Base-by-base conservation (phyloP, 768 basidiomycete genomes). In the Xerocomellus dryophilus region DNA sequence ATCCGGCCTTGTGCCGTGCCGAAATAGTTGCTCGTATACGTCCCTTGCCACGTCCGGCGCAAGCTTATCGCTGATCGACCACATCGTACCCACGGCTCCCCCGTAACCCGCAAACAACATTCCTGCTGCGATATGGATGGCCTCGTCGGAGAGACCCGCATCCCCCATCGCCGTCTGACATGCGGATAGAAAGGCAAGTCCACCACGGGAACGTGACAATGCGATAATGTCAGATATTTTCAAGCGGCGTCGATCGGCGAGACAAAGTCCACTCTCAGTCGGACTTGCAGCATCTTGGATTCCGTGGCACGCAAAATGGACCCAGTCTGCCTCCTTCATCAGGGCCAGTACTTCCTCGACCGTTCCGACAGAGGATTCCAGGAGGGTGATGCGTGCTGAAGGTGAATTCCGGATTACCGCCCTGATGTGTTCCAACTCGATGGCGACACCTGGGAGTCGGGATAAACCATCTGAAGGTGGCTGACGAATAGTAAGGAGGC, bases 181-280 rank as follows among this genome's bases (percentile, higher is more conserved):
- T 3, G 77, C 77, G 9, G 77, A 76, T 6, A 80, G 71, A 55
- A 76, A 75, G 0, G 72, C 77, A 40, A 79, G 64, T 32, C 68
- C 50, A 40, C 42, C 65, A 34, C 8, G 70, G 38, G 27, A 59
- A 5, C 27, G 31, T 18, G 49, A 44, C 10, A 44, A n/a, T 4
- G 36, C n/a, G 2, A 55, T 51, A 25, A 55, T 55, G 31, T 44
- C 48, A 1, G 48, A 23, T 12, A 55, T 9, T 7, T 20, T 47
- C 12, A 54, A 35, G 0, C 40, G 21, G 25, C 36, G 43, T 3
- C 11, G 7, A 29, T 43, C 17, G 0, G 40, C 41, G 12, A 34
- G 32, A 34, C 32, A 34, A 34, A 34, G 32, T 0, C 32, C 32
- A 34, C 32, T 34, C 32, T 34, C 32, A 34, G 12, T 34, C 5